Base-by-base conservation (phyloP, 208 protist genomes). In the Leishmania tarentolae region DNA sequence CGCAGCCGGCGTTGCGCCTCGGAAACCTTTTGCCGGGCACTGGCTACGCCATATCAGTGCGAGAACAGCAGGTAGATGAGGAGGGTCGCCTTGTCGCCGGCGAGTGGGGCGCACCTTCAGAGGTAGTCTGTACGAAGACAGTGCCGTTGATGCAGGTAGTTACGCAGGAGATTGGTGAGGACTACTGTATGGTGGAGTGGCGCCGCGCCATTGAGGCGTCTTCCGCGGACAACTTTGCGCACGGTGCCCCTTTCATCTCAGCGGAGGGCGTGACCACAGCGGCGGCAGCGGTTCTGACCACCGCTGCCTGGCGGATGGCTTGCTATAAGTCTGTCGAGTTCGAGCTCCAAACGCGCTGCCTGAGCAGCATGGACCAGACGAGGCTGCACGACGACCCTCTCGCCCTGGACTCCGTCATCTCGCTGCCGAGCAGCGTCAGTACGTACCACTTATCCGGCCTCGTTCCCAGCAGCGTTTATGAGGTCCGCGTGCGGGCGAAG, bases 121-220 rank as follows among this genome's bases (percentile, higher is more conserved):
- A 90, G 77, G 75, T 85, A 40, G 61, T 81, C 59, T 89, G 88
- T 61, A 87, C 94, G 52, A 86, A 97, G 83, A 98, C 94, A 44
- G 86, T 96, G 42, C 83, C 93, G 56, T 84, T 90, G 35, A 92
- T 98, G 81, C 80, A 80, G 37, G 86, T 98, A 15, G 61, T 89
- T 13, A 93, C 93, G 24, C 80, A 93, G 57, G 93, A 98, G 87
- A 97, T 98, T 77, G 94, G 94, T 53, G 95, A 98, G 87, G 88
- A 97, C 83, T 98, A 97, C 85, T 96, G 93, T 80, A 75, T 94
- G 40, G 79, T 98, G 17, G 89, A 92, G 71, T 98, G 95, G 94
- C 84, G 83, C 42, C 95, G 95, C 5, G 63, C 88, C 11, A 17
- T 40, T n/a, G 52, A 56, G 66, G 78, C 82, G 7, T 19, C 47